Percentiles rank a stretch among this genome's conserved stretches.
Evolutionary conservation across 225 moss, liverwort and hornwort species (phyloP).

Genomic region (Pseudisothecium myosuroides): DNA sequence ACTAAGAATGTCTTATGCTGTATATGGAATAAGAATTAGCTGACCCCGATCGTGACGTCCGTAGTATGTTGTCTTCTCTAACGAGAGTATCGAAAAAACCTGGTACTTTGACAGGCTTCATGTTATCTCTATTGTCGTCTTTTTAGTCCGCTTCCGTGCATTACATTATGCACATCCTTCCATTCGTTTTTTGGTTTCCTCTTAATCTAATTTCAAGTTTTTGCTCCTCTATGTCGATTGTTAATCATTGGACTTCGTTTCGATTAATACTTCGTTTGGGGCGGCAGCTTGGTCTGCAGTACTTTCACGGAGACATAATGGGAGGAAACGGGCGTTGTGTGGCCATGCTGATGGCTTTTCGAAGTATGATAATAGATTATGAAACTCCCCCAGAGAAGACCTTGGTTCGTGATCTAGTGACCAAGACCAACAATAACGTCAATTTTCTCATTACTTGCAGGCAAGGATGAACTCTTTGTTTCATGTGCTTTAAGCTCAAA

Average conservation of each 20-base stretch:
- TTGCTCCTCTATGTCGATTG: background rate
- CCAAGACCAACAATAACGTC: slow-evolving; percentile 79
- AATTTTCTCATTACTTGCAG: slow-evolving; percentile 81
- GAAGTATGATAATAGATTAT: slow-evolving; percentile 75
- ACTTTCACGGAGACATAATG: slow-evolving; percentile 66
- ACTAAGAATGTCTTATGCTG: background rate
- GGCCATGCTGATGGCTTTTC: slow-evolving; percentile 81
- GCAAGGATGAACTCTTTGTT: slow-evolving; percentile 4
- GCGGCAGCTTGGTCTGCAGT: slow-evolving; percentile 68
- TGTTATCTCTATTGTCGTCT: background rate
- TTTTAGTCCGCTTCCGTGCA: background rate
- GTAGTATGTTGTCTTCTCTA: background rate
- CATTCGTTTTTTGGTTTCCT: background rate
- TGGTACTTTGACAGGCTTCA: background rate
- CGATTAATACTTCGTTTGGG: background rate
- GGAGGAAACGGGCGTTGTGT: slow-evolving; percentile 89
- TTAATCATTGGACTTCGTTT: background rate
- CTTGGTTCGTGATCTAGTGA: slow-evolving; percentile 68
- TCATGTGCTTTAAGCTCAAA: background rate
- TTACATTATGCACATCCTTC: background rate
- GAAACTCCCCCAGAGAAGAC: slow-evolving; percentile 75
- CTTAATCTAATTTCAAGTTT: background rate
- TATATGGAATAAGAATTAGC: background rate
- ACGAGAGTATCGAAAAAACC: background rate
- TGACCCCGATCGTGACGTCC: background rate